Evolutionary conservation across 345 rosid genomes (phyloP).

Genomic region (Eucalyptus decipiens): DNA sequence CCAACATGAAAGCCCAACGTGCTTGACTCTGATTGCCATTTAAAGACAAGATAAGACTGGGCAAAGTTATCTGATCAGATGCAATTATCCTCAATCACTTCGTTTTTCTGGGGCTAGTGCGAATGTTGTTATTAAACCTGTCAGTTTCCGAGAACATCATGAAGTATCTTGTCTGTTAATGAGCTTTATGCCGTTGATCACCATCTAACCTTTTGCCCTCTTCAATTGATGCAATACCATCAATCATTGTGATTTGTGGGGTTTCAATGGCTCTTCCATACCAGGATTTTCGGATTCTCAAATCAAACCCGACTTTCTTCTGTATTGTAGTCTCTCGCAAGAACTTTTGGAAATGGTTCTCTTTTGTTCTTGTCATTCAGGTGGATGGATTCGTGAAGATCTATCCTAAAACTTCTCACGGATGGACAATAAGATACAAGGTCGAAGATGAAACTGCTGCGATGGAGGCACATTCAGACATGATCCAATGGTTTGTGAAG

Average conservation of each 20-base stretch:
- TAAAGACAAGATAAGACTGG: background rate
- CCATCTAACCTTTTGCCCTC: background rate
- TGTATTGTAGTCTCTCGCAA: background rate
- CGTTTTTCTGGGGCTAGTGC: background rate
- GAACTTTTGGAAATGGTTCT: background rate
- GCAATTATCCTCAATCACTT: background rate
- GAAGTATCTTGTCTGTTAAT: background rate
- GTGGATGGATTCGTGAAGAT: slow-evolving; percentile 53
- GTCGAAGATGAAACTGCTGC: slow-evolving; percentile 41
- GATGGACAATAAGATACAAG: slow-evolving; percentile 65
- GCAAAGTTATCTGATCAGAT: background rate
- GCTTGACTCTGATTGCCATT: background rate
- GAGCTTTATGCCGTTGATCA: background rate
- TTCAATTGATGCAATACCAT: background rate
- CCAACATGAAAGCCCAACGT: background rate
- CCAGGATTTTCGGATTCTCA: background rate
- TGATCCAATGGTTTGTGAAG: slow-evolving; percentile 49
- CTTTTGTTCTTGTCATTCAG: slow-evolving; percentile 4
- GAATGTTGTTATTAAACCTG: background rate
- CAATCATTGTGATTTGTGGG: background rate
- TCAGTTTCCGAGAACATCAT: background rate
- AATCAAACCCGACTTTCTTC: background rate
- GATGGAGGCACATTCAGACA: slow-evolving; percentile 51
- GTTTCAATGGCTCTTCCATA: background rate
- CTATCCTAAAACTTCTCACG: slow-evolving; percentile 57